Conservation (phyloP, 2,329 filamentous ascomycete genomes). For the Pezicula carpinea region DNA sequence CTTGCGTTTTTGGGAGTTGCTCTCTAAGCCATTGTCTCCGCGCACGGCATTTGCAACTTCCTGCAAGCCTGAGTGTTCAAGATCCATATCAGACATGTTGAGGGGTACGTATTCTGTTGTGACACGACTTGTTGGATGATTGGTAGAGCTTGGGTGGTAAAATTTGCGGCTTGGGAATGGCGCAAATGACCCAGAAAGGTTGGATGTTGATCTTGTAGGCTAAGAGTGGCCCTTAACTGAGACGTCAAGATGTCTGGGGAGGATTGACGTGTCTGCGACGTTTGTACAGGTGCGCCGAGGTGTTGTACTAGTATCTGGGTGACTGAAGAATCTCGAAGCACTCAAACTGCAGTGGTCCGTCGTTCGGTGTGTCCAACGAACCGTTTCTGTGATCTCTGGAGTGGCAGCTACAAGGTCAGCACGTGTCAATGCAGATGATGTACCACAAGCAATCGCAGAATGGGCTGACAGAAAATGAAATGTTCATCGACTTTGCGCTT, state of each 20-base stretch:
- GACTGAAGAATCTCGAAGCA: conserved; percentile 24
- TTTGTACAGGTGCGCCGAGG: conserved; percentile 26
- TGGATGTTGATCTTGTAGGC: conserved; percentile 26
- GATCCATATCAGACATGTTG: conserved; percentile 30
- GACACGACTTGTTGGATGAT: conserved; percentile 23
- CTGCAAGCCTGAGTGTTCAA: conserved; percentile 30
- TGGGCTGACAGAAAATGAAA: conserved; percentile 22
- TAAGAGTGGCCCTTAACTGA: conserved; percentile 20
- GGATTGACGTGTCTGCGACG: conserved; percentile 27
- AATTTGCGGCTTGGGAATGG: conserved; percentile 14
- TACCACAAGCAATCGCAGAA: conserved; percentile 21
- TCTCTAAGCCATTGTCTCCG: conserved; percentile 20
- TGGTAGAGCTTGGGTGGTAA: conserved; percentile 16
- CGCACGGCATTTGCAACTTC: conserved; percentile 32
- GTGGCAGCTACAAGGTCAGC: conserved; percentile 29
- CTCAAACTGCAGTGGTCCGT: conserved; percentile 28
- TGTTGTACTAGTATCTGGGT: conserved; percentile 22
- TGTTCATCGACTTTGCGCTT: conserved; percentile 11
- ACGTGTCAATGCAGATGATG: conserved; percentile 29
- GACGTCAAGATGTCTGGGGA: conserved; percentile 7
- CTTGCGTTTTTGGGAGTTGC: conserved; percentile 29
- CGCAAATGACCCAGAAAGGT: conserved; percentile 29
- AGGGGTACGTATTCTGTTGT: conserved; percentile 15
- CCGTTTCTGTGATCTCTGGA: conserved; percentile 25
- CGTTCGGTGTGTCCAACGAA: conserved; percentile 20